Evolutionary conservation across 2,329 filamentous ascomycete genomes (phyloP), one percentile per base, ranked within the genome.

Genomic region (Claviceps arundinis): DNA sequence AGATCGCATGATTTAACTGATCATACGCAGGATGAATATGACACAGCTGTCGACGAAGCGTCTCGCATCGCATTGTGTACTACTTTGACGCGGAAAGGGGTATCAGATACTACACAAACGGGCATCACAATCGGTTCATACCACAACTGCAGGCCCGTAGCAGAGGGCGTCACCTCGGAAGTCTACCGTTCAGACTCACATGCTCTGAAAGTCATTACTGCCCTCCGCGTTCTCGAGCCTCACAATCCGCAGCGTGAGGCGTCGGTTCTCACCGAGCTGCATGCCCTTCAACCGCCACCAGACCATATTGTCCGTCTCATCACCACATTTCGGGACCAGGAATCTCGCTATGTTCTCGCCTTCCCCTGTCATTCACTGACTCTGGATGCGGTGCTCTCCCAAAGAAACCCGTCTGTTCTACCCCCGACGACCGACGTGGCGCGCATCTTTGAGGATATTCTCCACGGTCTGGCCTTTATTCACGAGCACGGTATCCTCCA

Each of bases 151-250:
- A 67, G 69, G 26, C 74, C 75, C 57, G 62, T 84, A n/a, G 73
- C 73, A 46, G 72, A 73, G 56, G 93, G 93, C 19, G 73, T 91
- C 13, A 93, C 89, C 56, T 93, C 91, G 17, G 80, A 84, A 52
- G 82, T 98, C 49, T 97, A 90, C 70, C 84, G 84, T 59, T 82
- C 82, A 42, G 69, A 65, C 22, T 60, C 69, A 50, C 70, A 72
- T 17, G 93, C 91, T 2, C 72, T 98, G 48, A 98, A 98, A 65
- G 82, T 96, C 54, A 95, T 93, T 38, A 82, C 81, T 30, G 83
- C 87, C 37, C 82, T 82, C 40, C 73, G 77, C 51, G 81, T 85
- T 69, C 76, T 82, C 40, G 82, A 86, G 54, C 93, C 93, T 9
- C 93, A 98, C 67, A 83, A 94, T 63, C 85, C 89, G 1, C 71